phyloP scores from a whole-genome alignment of 2,329 filamentous ascomycete genomes.

The Cladobotryum protrusum region DNA sequence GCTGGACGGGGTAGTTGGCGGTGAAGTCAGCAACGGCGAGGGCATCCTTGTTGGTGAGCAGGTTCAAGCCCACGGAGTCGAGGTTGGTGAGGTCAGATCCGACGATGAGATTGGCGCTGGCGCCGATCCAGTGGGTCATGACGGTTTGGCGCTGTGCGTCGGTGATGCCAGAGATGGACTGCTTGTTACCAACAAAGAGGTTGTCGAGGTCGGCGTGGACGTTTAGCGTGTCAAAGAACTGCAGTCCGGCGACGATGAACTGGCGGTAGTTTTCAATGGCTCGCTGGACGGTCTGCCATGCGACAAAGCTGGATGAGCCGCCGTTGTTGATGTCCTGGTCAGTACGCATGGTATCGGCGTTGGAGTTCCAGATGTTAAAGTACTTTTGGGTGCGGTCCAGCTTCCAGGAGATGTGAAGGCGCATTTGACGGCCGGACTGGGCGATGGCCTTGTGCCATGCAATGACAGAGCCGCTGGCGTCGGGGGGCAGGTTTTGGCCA shows the following conservation, averaged over 20 bases:
- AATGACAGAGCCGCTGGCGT: conserved; percentile 13
- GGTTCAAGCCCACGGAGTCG: conserved; percentile 12
- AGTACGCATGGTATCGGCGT: conserved; percentile 16
- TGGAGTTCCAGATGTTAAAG: conserved; percentile 14
- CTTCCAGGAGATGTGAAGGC: conserved; percentile 17
- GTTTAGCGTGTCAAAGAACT: conserved; percentile 12
- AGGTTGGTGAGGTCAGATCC: conserved; percentile 15
- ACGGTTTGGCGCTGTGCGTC: conserved; percentile 15
- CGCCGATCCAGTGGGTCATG: conserved; percentile 17
- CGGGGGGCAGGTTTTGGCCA: conserved; percentile 14
- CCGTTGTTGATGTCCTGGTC: conserved; percentile 18
- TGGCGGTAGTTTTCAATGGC: conserved; percentile 17
- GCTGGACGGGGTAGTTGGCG: conserved; percentile 14
- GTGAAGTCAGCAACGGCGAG: conserved; percentile 15
- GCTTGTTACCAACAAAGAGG: conserved; percentile 14
- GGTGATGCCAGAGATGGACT: conserved; percentile 12
- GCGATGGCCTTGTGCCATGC: conserved; percentile 16
- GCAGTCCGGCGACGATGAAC: conserved; percentile 14
- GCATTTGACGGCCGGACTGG: conserved; percentile 14
- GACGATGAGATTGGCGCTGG: conserved; percentile 14
- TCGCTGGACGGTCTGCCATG: conserved; percentile 14
- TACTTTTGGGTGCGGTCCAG: conserved; percentile 15
- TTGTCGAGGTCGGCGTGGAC: conserved; percentile 16
- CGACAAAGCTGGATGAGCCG: conserved; percentile 9
- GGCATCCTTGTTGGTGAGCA: conserved; percentile 13